Evolutionary conservation across 257 asterid species (phyloP), one percentile per base, ranked within the genome.

Genomic region (Cynanchum wilfordii): DNA sequence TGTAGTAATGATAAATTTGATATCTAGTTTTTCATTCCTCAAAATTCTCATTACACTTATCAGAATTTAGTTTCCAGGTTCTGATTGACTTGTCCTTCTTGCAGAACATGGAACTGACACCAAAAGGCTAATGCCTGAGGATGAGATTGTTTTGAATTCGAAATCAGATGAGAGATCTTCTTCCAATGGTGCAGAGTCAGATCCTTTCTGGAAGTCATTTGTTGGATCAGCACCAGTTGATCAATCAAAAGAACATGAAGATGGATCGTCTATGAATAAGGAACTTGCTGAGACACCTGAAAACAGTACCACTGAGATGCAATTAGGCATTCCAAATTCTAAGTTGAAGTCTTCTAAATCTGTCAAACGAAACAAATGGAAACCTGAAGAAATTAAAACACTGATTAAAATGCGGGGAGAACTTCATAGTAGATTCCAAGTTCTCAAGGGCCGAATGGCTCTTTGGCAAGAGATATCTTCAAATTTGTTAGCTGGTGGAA

Each of bases 391-490:
- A 84, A 77, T 95, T 44, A 82, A 82, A 86, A 90, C 82, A 81
- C 76, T 95, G 72, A 92, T 95, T 74, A 78, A 77, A 82, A 24
- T 90, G 89, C 96, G 98, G 7, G 96, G 93, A 75, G 92, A 92
- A 75, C 96, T 90, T 71, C 82, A 92, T 68, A 79, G 85, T 81
- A 88, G 90, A 81, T 95, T 95, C 90, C 98, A 86, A 85, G 92
- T 89, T 62, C 83, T 85, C 78, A 92, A 84, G 81, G 97, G 99
- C 44, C 87, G 98, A 55, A 95, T 92, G 98, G 96, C 92, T 62
- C 96, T 95, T 22, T 95, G 99, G 99, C 92, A 95, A 80, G 97
- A 92, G 90, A 87, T 95, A 81, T 95, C 99, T 67, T 81, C 91
- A 30, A 85, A 77, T 75, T 81, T 95, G 74, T 76, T 75, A 74